Percentiles rank a stretch among this genome's conserved stretches.
These are phyloP conservation scores for Xylaria sp. DNA, from an alignment of 2,329 filamentous ascomycete genomes.

Conservation along the genomic window DNA sequence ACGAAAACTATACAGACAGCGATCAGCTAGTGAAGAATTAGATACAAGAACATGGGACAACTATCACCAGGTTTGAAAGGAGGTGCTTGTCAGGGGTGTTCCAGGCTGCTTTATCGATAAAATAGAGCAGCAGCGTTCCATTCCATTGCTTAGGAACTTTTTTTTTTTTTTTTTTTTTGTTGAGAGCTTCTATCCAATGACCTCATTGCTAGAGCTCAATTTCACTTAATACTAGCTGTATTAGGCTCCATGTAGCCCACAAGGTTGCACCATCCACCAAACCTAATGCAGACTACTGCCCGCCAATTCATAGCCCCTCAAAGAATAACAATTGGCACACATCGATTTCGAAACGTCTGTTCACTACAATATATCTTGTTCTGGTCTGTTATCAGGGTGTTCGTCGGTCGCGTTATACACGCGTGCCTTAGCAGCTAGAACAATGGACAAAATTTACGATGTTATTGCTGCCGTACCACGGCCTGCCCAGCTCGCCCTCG, in stretches of 20 bases:
- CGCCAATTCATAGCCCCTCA: not conserved
- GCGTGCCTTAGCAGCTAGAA: not conserved
- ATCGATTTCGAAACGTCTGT: not conserved
- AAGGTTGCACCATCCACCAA: not conserved
- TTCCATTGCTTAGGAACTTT: not conserved
- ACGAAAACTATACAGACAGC: not conserved
- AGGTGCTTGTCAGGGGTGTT: not conserved
- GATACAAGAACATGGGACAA: not conserved
- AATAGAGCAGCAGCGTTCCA: not conserved
- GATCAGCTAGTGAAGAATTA: not conserved
- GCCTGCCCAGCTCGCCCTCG: conserved; percentile 59
- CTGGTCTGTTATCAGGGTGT: not conserved
- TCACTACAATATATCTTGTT: not conserved
- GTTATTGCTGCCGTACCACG: conserved; percentile 57
- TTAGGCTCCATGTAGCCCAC: not conserved
- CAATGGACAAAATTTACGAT: conserved; percentile 51
- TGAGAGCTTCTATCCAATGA: conserved; percentile 28
- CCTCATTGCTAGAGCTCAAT: conserved; percentile 27
- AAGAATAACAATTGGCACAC: not conserved
- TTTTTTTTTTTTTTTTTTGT: not conserved
- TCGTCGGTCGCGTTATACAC: not conserved
- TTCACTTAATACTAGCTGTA: conserved; percentile 9
- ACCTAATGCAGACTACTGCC: not conserved
- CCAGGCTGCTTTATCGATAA: conserved; percentile 19
- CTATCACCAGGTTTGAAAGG: not conserved